These are phyloP conservation scores for Xerocomus potaroensis DNA, from an alignment of 768 basidiomycete genomes.

Conservation along the genomic window DNA sequence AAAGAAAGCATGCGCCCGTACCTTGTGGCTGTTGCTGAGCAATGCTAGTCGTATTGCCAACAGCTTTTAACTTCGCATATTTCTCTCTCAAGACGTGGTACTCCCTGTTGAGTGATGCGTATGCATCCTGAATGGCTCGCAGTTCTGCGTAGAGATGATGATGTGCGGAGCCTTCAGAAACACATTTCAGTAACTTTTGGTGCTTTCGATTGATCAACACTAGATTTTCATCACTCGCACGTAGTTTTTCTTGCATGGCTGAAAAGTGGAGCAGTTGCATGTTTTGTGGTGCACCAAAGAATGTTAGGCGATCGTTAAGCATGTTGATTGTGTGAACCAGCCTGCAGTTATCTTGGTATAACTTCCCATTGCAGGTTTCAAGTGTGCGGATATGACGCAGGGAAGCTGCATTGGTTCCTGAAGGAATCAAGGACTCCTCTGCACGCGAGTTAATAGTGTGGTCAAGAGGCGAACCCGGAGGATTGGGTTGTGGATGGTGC, in stretches of 20 bases:
- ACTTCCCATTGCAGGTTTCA: constrained; percentile 27
- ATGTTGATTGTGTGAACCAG: constrained; percentile 25
- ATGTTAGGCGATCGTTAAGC: constrained; percentile 30
- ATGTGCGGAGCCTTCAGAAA: constrained; percentile 11
- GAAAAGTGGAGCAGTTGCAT: constrained; percentile 15
- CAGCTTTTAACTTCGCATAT: constrained; percentile 15
- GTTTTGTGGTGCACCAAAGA: constrained; percentile 15
- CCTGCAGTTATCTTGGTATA: constrained; percentile 38
- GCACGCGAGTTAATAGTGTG: too few species aligned
- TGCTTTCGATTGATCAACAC: constrained; percentile 19
- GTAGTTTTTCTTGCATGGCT: constrained; percentile 26
- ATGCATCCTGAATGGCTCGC: constrained; percentile 12
- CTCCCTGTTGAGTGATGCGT: constrained; percentile 20
- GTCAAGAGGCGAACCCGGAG: too few species aligned
- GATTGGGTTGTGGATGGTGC: too few species aligned
- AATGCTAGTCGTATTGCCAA: constrained; percentile 1
- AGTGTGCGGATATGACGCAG: too few species aligned
- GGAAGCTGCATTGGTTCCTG: too few species aligned
- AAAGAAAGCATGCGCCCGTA: constrained; percentile 2
- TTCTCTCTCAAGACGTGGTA: constrained; percentile 19
- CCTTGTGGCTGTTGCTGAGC: constrained; percentile 6
- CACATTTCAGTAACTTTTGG: constrained; percentile 20
- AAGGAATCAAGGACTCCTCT: too few species aligned
- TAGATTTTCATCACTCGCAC: constrained; percentile 17
- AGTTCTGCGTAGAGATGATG: constrained; percentile 20